Conservation (phyloP, 257 asterid genomes). For the Gentiana dahurica region DNA sequence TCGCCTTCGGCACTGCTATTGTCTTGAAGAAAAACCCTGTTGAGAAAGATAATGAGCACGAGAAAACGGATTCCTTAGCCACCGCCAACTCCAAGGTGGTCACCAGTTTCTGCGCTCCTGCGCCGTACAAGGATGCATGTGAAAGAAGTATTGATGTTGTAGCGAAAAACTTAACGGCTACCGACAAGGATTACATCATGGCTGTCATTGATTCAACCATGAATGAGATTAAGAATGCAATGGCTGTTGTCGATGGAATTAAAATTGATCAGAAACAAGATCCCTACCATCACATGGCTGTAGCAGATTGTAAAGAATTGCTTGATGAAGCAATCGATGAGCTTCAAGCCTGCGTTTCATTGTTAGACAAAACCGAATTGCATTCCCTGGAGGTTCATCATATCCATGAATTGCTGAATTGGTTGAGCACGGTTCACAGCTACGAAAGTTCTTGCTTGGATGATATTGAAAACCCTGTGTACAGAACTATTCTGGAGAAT, state of each 20-base stretch:
- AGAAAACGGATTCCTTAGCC: constrained; percentile 1
- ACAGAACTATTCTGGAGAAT: constrained; percentile 25
- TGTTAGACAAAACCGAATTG: constrained; percentile 25
- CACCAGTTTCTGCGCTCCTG: constrained; percentile 37
- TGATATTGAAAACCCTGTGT: constrained; percentile 26
- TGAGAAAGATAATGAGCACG: background rate
- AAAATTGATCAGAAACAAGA: constrained; percentile 20
- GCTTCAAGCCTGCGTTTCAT: constrained; percentile 26
- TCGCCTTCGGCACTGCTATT: constrained; percentile 38
- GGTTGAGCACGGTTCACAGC: constrained; percentile 36
- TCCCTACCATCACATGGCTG: constrained; percentile 22
- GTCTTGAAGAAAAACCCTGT: constrained; percentile 14
- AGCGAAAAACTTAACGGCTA: constrained; percentile 39
- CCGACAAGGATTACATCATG: constrained; percentile 42
- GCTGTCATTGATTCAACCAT: constrained; percentile 34
- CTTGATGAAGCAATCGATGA: constrained; percentile 33
- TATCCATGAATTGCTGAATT: constrained; percentile 35
- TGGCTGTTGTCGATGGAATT: constrained; percentile 15
- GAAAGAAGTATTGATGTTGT: constrained; percentile 26
- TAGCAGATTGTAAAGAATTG: constrained; percentile 54
- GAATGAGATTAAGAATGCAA: constrained; percentile 25
- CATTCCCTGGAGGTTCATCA: constrained; percentile 20
- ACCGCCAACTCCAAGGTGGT: constrained; percentile 26
- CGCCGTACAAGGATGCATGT: constrained; percentile 41
- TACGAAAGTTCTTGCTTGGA: constrained; percentile 44